Base-by-base conservation (phyloP, 306 rosid species). In the Cucurbita argyrosperma region DNA sequence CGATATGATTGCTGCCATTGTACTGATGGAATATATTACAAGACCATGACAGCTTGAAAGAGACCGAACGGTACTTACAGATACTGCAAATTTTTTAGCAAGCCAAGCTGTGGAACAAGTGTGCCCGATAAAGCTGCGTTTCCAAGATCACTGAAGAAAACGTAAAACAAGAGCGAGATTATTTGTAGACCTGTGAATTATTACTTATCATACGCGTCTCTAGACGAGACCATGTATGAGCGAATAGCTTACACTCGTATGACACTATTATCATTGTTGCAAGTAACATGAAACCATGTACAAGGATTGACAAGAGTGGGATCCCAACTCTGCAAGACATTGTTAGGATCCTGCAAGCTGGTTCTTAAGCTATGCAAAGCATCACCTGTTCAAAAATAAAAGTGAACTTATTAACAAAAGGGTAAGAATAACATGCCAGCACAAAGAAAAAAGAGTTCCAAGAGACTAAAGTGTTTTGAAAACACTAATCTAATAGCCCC, bases 311-410 rank as follows among this genome's bases (percentile, higher is more conserved):
- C 99, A 46, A 91, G 99, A 10, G 99, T 94, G 62, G 99, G 99
- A 85, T 94, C 99, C 99, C 99, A 94, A 85, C 99, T 94, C 77
- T 91, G 97, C 82, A 94, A 79, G 72, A 94, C 99, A 85, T 89
- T 94, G 84, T 91, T 89, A 57, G 99, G 99, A 79, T 94, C 99
- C 72, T 73, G 85, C 76, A 94, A 89, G 80, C 88, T 94, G 80
- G 89, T 81, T 87, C 99, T 81, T 63, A 94, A 85, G 80, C 90
- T 91, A 78, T 94, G 99, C 78, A 94, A 82, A 72, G 99, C 99
- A 82, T 94, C 99, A 26, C 99, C 99, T 94, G 88, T 81, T 79
- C 13, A 53, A 71, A 79, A 49, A 46, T 64, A 63, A 80, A 79
- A 54, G 70, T 8, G 35, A 64, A 62, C 15, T 73, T 63, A 77